phyloP scores from a whole-genome alignment of 306 rosid genomes.

The Trifolium repens region DNA sequence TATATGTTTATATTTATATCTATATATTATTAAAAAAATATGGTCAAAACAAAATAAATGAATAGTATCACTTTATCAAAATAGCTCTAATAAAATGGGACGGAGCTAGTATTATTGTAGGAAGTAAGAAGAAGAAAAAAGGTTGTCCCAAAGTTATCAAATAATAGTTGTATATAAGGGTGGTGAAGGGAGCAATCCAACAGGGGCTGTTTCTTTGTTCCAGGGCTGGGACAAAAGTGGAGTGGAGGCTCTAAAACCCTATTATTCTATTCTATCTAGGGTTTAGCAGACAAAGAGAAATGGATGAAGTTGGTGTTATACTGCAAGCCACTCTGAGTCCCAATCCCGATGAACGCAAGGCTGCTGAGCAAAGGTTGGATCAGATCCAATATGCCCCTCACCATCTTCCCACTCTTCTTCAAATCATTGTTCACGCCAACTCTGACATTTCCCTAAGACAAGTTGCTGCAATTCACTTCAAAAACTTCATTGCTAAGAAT shows the following conservation, averaged over 20 bases:
- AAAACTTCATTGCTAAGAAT: constrained; percentile 80
- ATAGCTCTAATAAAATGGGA: too few species aligned
- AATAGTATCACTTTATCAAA: too few species aligned
- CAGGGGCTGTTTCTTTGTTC: too few species aligned
- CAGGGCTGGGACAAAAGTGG: too few species aligned
- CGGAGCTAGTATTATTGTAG: too few species aligned
- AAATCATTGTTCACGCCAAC: constrained; percentile 64
- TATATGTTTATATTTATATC: too few species aligned
- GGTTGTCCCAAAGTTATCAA: too few species aligned
- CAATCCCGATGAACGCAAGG: constrained; percentile 76
- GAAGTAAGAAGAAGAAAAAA: too few species aligned
- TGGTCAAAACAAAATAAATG: too few species aligned
- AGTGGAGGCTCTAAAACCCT: background rate
- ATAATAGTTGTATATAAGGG: too few species aligned
- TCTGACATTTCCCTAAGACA: constrained; percentile 76
- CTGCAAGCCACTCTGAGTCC: constrained; percentile 79
- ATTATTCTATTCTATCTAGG: background rate
- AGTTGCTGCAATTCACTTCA: constrained; percentile 89
- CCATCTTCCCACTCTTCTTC: constrained; percentile 79
- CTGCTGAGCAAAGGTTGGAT: constrained; percentile 75
- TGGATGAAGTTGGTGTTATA: constrained; percentile 47
- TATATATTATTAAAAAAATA: too few species aligned
- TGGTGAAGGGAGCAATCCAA: too few species aligned
- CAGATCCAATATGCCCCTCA: constrained; percentile 78
- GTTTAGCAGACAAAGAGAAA: background rate